Evolutionary conservation across 257 asterid species (phyloP).

Genomic region (Solanum raphanifolium): DNA sequence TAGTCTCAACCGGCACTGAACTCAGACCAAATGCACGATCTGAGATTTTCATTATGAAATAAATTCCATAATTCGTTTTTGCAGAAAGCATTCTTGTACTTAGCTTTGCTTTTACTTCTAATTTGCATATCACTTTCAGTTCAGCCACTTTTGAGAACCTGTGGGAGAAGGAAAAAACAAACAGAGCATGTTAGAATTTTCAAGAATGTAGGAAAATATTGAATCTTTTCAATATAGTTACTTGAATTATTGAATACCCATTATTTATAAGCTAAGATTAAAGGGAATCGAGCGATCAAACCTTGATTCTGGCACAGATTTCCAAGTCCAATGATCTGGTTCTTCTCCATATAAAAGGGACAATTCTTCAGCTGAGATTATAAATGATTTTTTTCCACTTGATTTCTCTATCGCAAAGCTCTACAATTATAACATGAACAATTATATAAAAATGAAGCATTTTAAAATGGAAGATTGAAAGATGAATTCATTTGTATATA

Average conservation of each 20-base stretch:
- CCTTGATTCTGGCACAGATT: slow-evolving; percentile 18
- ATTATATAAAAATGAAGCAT: neutral
- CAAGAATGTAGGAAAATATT: neutral
- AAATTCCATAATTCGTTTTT: slow-evolving; percentile 20
- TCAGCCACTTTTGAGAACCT: slow-evolving; percentile 22
- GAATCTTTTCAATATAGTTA: neutral
- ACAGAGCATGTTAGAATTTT: neutral
- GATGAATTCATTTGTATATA: neutral
- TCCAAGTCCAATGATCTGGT: slow-evolving; percentile 18
- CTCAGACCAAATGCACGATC: slow-evolving; percentile 16
- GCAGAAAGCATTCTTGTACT: slow-evolving; percentile 2
- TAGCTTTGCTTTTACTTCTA: slow-evolving; percentile 13
- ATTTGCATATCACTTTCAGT: slow-evolving; percentile 9
- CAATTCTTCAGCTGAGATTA: slow-evolving; percentile 15
- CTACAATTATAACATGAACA: neutral
- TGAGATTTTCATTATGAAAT: slow-evolving; percentile 14
- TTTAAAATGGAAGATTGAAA: neutral
- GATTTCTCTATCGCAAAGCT: slow-evolving; percentile 23
- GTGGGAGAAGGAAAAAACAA: neutral
- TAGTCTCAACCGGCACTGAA: slow-evolving; percentile 16
- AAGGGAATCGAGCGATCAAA: neutral
- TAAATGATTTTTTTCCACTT: slow-evolving; percentile 14
- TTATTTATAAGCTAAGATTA: neutral
- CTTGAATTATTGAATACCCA: neutral
- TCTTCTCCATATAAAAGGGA: neutral